A percentile compares a stretch with the other conserved stretches of the same genome.
phyloP scores from a whole-genome alignment of 495 filamentous ascomycete genomes.

The Coniosporium apollinis region DNA sequence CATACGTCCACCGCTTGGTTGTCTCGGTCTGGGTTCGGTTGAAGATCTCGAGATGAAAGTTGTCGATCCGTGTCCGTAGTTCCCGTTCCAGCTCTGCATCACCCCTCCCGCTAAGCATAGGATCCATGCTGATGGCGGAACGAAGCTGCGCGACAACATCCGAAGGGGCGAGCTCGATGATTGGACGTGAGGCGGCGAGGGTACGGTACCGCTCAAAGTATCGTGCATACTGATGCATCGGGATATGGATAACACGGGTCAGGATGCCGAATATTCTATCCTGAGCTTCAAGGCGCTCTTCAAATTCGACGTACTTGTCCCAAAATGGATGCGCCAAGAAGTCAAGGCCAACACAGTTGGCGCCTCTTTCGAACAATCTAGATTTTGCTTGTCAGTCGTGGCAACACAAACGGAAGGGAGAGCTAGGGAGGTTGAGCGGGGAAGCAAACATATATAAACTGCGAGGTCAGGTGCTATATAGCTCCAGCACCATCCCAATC shows the following conservation, averaged over 20 bases:
- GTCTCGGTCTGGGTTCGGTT: conserved; percentile 72
- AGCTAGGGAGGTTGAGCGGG: conserved; percentile 17
- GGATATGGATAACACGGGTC: conserved; percentile 73
- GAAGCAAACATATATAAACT: conserved; percentile 26
- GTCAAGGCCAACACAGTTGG: conserved; percentile 71
- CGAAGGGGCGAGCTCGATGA: conserved; percentile 52
- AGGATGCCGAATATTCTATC: conserved; percentile 80
- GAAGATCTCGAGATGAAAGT: conserved; percentile 66
- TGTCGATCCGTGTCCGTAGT: conserved; percentile 61
- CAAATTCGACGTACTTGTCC: conserved; percentile 97
- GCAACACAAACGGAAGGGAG: conserved; percentile 7
- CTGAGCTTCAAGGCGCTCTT: conserved; percentile 71
- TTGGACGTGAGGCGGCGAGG: conserved; percentile 53
- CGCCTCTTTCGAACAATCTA: conserved; percentile 89
- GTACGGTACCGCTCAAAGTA: conserved; percentile 87
- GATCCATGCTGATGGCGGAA: conserved; percentile 48
- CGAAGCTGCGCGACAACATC: conserved; percentile 54
- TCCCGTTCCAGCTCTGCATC: conserved; percentile 77
- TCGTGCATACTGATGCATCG: conserved; percentile 90
- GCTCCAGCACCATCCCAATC: no score
- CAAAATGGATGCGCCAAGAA: conserved; percentile 93
- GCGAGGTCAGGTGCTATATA: no score
- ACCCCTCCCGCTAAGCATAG: conserved; percentile 28
- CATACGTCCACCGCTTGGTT: conserved; percentile 86
- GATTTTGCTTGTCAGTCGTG: conserved; percentile 20